Percentiles rank a stretch among this genome's conserved stretches.
These are phyloP conservation scores for Daldinia decipiens DNA, from an alignment of 495 filamentous ascomycete genomes.

Conservation along the genomic window DNA sequence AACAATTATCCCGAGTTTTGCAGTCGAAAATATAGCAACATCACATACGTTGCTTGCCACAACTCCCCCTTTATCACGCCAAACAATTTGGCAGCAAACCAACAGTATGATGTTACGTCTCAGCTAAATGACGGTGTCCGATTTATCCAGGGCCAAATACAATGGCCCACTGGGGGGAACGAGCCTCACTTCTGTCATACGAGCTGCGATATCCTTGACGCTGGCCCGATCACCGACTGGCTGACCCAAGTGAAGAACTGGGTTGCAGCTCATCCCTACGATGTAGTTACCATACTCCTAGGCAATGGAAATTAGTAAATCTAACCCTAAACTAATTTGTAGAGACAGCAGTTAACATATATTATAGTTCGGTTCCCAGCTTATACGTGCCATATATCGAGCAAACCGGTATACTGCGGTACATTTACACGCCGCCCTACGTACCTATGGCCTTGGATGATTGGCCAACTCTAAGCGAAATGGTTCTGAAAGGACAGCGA, in stretches of 20 bases:
- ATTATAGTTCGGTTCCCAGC: conserved; percentile 50
- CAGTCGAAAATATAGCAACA: conserved; percentile 82
- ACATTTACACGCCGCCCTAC: conserved; percentile 76
- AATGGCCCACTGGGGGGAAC: conserved; percentile 54
- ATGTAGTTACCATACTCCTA: conserved; percentile 90
- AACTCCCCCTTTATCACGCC: conserved; percentile 83
- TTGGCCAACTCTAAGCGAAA: conserved; percentile 84
- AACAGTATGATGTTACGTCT: conserved; percentile 70
- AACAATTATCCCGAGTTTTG: conserved; percentile 91
- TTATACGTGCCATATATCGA: conserved; percentile 64
- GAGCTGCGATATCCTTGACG: conserved; percentile 80
- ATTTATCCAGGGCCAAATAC: conserved; percentile 87
- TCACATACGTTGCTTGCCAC: conserved; percentile 85
- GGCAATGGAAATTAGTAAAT: conserved; percentile 80
- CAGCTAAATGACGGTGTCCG: conserved; percentile 91
- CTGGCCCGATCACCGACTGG: conserved; percentile 79
- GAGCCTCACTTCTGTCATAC: conserved; percentile 77
- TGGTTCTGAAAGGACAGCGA: conserved; percentile 73
- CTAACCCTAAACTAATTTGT: conserved; percentile 59
- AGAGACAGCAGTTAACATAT: conserved; percentile 41
- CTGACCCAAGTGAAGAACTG: conserved; percentile 74
- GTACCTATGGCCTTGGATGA: conserved; percentile 74
- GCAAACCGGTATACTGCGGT: conserved; percentile 71
- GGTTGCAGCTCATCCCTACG: conserved; percentile 81
- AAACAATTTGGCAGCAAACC: conserved; percentile 82